A percentile compares a stretch with the other conserved stretches of the same genome.
Evolutionary conservation across 768 basidiomycete species (phyloP).

Genomic region (Cystobasidium tubakii): DNA sequence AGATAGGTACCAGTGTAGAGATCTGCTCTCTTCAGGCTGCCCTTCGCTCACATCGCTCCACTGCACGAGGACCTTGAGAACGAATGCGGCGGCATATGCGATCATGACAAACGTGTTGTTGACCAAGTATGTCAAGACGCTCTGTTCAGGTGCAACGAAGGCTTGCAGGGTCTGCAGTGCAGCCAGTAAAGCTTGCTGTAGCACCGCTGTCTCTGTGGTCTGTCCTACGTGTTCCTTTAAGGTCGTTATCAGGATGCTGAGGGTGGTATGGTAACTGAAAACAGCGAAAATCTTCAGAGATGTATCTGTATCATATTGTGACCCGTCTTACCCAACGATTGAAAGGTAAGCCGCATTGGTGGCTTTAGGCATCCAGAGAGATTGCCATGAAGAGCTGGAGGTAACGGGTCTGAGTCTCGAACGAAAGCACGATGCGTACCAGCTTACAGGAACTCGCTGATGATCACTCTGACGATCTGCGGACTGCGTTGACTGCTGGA

Average conservation of each 20-base stretch:
- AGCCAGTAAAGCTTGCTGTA: slow-evolving; percentile 11
- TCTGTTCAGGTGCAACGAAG: slow-evolving; percentile 1
- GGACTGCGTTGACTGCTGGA: neutral
- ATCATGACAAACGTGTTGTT: slow-evolving; percentile 24
- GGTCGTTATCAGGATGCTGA: slow-evolving; percentile 1
- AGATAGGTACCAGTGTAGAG: too few relatives aligned
- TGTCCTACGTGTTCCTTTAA: slow-evolving; percentile 13
- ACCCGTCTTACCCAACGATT: neutral
- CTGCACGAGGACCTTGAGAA: slow-evolving; percentile 1
- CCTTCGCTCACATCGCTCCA: neutral
- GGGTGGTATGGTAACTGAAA: slow-evolving; percentile 7
- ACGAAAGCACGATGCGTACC: neutral
- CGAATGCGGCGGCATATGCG: neutral
- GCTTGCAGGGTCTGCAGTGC: slow-evolving; percentile 13
- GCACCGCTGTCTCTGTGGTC: neutral
- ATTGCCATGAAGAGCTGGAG: neutral
- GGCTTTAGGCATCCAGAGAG: neutral
- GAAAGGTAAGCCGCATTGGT: neutral
- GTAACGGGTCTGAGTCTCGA: neutral
- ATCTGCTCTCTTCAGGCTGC: neutral
- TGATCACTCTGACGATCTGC: slow-evolving; percentile 5
- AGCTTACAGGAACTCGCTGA: slow-evolving; percentile 14
- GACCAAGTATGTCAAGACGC: slow-evolving; percentile 6
- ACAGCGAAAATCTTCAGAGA: neutral
- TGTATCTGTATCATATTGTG: neutral